Conservation (phyloP, 371 early-diverging fungal genomes). For the Lichtheimia ramosa region DNA sequence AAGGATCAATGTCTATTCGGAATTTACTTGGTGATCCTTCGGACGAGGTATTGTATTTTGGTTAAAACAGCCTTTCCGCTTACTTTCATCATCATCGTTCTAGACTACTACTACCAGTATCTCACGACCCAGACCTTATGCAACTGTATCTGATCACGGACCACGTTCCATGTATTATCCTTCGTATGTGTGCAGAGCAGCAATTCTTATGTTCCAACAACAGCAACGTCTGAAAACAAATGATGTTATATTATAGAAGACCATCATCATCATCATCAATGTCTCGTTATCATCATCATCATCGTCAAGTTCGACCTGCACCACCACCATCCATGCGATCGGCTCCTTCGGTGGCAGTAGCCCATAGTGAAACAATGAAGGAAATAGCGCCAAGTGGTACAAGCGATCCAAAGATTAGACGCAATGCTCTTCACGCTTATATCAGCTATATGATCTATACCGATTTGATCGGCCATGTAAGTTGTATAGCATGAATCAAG, state of each 20-base stretch:
- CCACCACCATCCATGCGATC: neutral
- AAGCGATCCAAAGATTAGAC: constrained; percentile 25
- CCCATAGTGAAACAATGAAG: neutral
- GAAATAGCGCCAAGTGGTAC: neutral
- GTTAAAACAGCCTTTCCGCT: too few species aligned
- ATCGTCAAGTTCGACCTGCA: neutral
- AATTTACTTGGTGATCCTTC: constrained; percentile 2
- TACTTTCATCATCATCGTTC: too few species aligned
- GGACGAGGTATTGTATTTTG: too few species aligned
- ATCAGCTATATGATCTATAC: constrained; percentile 49
- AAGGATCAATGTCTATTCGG: constrained; percentile 9
- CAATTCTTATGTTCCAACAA: too few species aligned
- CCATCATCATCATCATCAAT: constrained; percentile 3
- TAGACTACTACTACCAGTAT: too few species aligned
- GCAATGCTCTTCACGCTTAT: constrained; percentile 48
- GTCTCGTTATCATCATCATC: constrained; percentile 1
- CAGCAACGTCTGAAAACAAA: too few species aligned
- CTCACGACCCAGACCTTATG: too few species aligned
- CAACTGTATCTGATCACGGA: neutral
- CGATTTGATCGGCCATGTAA: constrained; percentile 26
- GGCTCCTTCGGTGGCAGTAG: constrained; percentile 1
- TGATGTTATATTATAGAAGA: neutral
- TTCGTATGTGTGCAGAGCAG: neutral
- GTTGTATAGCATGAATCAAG: neutral
- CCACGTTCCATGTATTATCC: neutral